Evolutionary conservation across 2,329 filamentous ascomycete species (phyloP).

Genomic region (Aspergillus calidoustus): DNA sequence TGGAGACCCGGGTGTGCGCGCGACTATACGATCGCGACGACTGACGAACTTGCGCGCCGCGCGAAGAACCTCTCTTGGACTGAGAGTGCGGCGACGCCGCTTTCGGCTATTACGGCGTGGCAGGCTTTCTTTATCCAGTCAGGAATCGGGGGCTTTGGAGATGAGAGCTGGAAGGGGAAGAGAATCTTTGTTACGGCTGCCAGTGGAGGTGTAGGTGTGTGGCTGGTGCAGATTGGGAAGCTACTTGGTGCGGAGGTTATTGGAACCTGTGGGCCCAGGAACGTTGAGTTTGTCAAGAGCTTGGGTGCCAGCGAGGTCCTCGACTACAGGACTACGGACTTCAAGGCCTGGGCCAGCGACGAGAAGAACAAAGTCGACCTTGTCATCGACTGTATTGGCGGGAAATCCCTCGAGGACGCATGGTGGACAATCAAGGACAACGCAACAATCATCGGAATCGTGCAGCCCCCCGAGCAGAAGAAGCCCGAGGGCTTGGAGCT

Average conservation of each 20-base stretch:
- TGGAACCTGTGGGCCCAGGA: slow-evolving; percentile 45
- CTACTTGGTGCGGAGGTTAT: slow-evolving; percentile 43
- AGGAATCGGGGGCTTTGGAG: slow-evolving; percentile 24
- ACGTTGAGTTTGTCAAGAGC: slow-evolving; percentile 44
- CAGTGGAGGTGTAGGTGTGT: slow-evolving; percentile 50
- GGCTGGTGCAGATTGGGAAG: slow-evolving; percentile 43
- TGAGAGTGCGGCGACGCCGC: slow-evolving; percentile 44
- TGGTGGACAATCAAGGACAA: slow-evolving; percentile 47
- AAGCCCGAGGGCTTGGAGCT: slow-evolving; percentile 32
- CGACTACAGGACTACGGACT: slow-evolving; percentile 39
- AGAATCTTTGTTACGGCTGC: slow-evolving; percentile 50
- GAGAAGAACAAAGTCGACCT: slow-evolving; percentile 44
- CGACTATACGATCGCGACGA: slow-evolving; percentile 42
- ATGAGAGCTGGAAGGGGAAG: slow-evolving; percentile 34
- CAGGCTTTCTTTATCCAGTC: slow-evolving; percentile 49
- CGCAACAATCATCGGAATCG: slow-evolving; percentile 47
- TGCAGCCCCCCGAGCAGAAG: slow-evolving; percentile 38
- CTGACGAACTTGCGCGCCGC: slow-evolving; percentile 42
- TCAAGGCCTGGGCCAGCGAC: slow-evolving; percentile 35
- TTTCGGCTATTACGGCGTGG: slow-evolving; percentile 50
- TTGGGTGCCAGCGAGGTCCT: slow-evolving; percentile 49
- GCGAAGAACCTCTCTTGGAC: slow-evolving; percentile 42
- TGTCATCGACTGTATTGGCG: slow-evolving; percentile 51
- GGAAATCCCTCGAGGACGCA: slow-evolving; percentile 44
- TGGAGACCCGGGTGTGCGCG: slow-evolving; percentile 43